Percentiles rank a stretch among this genome's conserved stretches.
These are phyloP conservation scores for Citrus trifoliata DNA, from an alignment of 345 rosid genomes.

Conservation along the genomic window DNA sequence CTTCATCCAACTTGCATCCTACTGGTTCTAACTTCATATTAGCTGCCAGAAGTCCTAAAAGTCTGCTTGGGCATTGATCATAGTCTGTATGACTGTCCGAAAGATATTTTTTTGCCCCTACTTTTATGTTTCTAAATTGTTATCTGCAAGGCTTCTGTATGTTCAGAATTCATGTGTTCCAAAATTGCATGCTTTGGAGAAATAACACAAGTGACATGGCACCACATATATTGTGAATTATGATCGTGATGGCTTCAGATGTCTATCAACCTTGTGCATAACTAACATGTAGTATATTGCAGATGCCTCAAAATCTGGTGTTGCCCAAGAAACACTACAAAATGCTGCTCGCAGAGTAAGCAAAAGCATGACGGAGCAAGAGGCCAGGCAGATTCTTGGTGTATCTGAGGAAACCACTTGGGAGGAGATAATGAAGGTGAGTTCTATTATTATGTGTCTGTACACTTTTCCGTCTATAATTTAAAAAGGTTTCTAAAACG, in stretches of 20 bases:
- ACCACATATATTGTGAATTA: not conserved
- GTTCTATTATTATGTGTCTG: not conserved
- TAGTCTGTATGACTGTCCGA: not conserved
- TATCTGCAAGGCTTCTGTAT: not conserved
- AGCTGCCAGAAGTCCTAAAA: not conserved
- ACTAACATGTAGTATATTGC: constrained; percentile 13
- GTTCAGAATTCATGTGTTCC: not conserved
- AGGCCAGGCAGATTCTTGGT: constrained; percentile 91
- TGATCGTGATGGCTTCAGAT: not conserved
- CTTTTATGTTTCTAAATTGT: not conserved
- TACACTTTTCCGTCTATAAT: not conserved
- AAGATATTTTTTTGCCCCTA: not conserved
- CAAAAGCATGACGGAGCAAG: constrained; percentile 73
- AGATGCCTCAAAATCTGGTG: constrained; percentile 86
- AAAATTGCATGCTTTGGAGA: not conserved
- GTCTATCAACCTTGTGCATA: not conserved
- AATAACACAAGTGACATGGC: not conserved
- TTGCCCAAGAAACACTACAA: constrained; percentile 77
- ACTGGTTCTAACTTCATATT: not conserved
- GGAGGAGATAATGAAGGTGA: constrained; percentile 80
- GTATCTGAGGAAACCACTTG: constrained; percentile 61
- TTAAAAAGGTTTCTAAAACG: not conserved
- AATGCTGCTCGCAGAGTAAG: constrained; percentile 57
- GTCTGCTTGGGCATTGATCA: not conserved
- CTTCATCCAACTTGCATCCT: not conserved